Evolutionary conservation across 2,329 filamentous ascomycete genomes (phyloP).

Genomic region (Penicillium sp.): DNA sequence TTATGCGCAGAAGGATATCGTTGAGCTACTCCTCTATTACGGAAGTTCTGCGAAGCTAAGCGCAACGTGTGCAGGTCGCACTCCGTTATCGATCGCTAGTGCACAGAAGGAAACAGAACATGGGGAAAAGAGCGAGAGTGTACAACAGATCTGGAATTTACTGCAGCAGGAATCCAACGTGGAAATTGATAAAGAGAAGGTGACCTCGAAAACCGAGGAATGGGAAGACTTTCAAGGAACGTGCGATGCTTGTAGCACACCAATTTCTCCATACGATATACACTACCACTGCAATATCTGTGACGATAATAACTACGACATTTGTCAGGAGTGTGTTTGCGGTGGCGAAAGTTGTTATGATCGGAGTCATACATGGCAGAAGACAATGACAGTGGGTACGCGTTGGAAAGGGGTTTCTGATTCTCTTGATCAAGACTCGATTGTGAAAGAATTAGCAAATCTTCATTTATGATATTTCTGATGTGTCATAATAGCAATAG

Average conservation of each 20-base stretch:
- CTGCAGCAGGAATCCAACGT: background rate
- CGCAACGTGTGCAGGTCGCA: conserved; percentile 2
- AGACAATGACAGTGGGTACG: background rate
- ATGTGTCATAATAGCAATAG: background rate
- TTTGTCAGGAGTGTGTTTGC: conserved; percentile 3
- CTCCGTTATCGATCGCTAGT: background rate
- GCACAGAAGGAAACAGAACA: background rate
- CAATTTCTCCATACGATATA: background rate
- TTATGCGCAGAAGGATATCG: conserved; percentile 1
- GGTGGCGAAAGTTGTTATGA: background rate
- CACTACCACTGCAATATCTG: conserved; percentile 3
- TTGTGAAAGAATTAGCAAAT: background rate
- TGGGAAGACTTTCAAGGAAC: background rate
- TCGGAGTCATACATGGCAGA: background rate
- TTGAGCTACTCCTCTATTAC: background rate
- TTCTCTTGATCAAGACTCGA: background rate
- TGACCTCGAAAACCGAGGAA: background rate
- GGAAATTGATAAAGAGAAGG: background rate
- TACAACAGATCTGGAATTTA: background rate
- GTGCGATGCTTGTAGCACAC: background rate
- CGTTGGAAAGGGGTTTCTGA: background rate
- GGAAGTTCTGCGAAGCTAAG: background rate
- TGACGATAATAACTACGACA: background rate
- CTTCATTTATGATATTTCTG: background rate
- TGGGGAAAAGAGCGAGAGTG: background rate